A percentile compares a stretch with the other conserved stretches of the same genome.
Evolutionary conservation across 495 filamentous ascomycete genomes (phyloP).

Genomic region (Podospora comata): DNA sequence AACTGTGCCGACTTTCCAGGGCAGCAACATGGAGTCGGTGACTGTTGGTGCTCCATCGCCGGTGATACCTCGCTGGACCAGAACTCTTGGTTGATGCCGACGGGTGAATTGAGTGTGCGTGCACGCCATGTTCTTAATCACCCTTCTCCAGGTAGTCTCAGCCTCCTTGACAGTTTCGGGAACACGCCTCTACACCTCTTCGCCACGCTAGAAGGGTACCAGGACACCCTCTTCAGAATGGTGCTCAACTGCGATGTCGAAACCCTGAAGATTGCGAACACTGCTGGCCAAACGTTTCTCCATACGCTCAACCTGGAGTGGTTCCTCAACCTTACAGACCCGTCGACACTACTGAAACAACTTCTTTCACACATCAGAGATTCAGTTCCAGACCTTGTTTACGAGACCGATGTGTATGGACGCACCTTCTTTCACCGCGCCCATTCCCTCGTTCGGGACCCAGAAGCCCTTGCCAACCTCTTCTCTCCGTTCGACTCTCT

Average conservation of each 20-base stretch:
- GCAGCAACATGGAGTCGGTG: conserved; percentile 31
- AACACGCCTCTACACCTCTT: conserved; percentile 47
- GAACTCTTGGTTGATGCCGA: conserved; percentile 26
- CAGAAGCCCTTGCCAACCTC: conserved; percentile 14
- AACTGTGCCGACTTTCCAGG: conserved; percentile 31
- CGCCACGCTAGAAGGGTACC: conserved; percentile 32
- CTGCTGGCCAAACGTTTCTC: conserved; percentile 47
- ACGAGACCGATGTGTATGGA: conserved; percentile 44
- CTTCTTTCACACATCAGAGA: conserved; percentile 30
- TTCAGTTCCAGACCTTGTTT: conserved; percentile 31
- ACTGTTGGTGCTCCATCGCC: conserved; percentile 43
- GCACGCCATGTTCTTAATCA: conserved; percentile 22
- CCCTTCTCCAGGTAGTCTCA: conserved; percentile 22
- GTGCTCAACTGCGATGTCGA: conserved; percentile 20
- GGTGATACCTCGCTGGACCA: conserved; percentile 21
- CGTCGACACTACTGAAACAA: conserved; percentile 23
- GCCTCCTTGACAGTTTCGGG: conserved; percentile 37
- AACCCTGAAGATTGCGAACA: conserved; percentile 31
- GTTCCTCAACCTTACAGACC: conserved; percentile 29
- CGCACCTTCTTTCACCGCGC: conserved; percentile 45
- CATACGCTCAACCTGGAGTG: conserved; percentile 43
- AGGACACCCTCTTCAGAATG: conserved; percentile 32
- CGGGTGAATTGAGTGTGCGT: conserved; percentile 21
- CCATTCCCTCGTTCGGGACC: conserved; percentile 24
- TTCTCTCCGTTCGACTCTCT: conserved; percentile 17